phyloP scores from a whole-genome alignment of 2,329 filamentous ascomycete genomes.

The Venturia oleaginea region DNA sequence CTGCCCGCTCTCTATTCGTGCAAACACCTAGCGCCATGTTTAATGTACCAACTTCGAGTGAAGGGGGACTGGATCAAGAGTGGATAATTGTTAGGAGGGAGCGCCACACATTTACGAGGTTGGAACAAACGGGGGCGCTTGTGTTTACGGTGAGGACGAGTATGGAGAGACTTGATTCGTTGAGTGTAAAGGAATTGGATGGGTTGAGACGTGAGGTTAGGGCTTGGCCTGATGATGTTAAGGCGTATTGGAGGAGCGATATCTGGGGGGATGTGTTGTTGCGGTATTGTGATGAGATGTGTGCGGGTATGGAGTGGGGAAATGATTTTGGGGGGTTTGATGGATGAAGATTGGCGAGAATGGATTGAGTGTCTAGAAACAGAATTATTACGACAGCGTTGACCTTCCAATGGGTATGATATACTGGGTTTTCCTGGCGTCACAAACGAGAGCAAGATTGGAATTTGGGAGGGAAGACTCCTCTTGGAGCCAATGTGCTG shows the following conservation, averaged over 20 bases:
- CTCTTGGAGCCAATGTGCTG: too few species aligned
- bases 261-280: not conserved
- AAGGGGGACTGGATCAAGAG: not conserved
- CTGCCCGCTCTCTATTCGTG: not conserved
- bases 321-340: not conserved
- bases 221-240: constrained; percentile 5
- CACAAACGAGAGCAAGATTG: too few species aligned
- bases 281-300: not conserved
- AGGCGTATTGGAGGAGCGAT: not conserved
- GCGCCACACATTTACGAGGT: not conserved
- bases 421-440: too few species aligned
- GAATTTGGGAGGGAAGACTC: too few species aligned
- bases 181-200: not conserved
- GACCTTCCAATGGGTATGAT: too few species aligned
- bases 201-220: not conserved
- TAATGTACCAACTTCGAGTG: not conserved
- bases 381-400: too few species aligned
- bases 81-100: not conserved
- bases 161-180: not conserved
- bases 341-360: not conserved
- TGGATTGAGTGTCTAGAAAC: too few species aligned
- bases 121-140: not conserved
- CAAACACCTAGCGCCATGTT: not conserved
- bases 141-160: not conserved
- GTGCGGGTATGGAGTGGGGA: not conserved